phyloP scores from a whole-genome alignment of 345 rosid genomes.

The Abelmoschus esculentus region DNA sequence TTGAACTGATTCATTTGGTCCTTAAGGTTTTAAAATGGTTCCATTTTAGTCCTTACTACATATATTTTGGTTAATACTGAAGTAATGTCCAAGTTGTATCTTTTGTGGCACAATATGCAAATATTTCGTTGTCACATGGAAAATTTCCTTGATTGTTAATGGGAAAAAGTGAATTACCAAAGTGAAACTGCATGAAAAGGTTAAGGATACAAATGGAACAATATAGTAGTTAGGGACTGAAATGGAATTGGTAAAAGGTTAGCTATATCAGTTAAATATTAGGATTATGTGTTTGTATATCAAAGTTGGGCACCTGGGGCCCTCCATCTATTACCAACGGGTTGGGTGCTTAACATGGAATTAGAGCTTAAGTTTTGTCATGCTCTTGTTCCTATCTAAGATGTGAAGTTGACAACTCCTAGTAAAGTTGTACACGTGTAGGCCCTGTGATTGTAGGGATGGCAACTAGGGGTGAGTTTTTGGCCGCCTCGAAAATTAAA shows the following conservation, averaged over 20 bases:
- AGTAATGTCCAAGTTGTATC: not conserved
- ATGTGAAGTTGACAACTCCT: not conserved
- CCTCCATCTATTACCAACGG: not conserved
- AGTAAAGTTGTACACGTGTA: not conserved
- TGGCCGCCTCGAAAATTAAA: too few species aligned
- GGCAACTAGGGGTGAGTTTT: too few species aligned
- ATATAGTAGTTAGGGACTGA: not conserved
- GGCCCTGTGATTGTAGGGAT: not conserved
- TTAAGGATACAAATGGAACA: not conserved
- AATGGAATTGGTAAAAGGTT: not conserved
- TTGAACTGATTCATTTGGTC: not conserved
- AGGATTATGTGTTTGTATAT: not conserved
- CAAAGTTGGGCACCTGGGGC: not conserved
- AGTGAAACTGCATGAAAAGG: not conserved
- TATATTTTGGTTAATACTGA: not conserved
- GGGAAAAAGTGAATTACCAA: not conserved
- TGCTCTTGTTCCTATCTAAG: not conserved
- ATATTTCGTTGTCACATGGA: not conserved
- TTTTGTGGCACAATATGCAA: not conserved
- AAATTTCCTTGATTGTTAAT: not conserved
- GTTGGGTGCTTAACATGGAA: not conserved
- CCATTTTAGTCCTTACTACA: not conserved
- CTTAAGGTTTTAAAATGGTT: not conserved
- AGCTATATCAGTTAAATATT: not conserved
- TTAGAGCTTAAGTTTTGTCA: not conserved